A percentile compares a stretch with the other conserved stretches of the same genome.
phyloP scores from a whole-genome alignment of 1,284 basidiomycete genomes.

The Lentinula novae-zelandiae region DNA sequence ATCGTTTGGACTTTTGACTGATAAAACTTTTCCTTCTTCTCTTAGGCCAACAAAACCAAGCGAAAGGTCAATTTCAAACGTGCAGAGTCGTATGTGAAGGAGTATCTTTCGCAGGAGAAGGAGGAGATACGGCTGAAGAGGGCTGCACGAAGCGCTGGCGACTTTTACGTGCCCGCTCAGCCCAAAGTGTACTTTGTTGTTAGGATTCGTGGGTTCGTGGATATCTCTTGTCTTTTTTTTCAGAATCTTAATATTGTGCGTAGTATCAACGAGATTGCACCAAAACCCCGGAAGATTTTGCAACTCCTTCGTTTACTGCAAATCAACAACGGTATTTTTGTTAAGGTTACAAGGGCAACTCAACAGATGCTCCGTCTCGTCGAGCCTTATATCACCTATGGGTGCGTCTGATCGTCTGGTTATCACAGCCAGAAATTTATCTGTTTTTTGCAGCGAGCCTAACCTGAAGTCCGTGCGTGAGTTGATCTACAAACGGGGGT shows the following conservation, averaged over 20 bases:
- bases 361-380: slow-evolving; percentile 98
- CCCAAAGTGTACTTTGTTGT: slow-evolving; percentile 98
- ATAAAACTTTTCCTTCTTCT: slow-evolving; percentile 16
- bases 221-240: slow-evolving; percentile 3
- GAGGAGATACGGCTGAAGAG: slow-evolving; percentile 97
- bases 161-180: slow-evolving; percentile 97
- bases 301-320: slow-evolving; percentile 98
- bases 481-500: slow-evolving; percentile 99
- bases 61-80: slow-evolving; percentile 99
- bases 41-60: slow-evolving; percentile 84
- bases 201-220: slow-evolving; percentile 86
- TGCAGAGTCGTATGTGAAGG: slow-evolving; percentile 97
- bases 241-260: not conserved
- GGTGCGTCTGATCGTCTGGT: slow-evolving; percentile 44
- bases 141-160: slow-evolving; percentile 87
- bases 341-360: slow-evolving; percentile 96
- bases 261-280: slow-evolving; percentile 99
- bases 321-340: slow-evolving; percentile 99
- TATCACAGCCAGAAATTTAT: not conserved
- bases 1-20: slow-evolving; percentile 12
- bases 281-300: slow-evolving; percentile 98
- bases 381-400: slow-evolving; percentile 96
- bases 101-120: slow-evolving; percentile 90
- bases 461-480: slow-evolving; percentile 97
- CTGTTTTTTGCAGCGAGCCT: slow-evolving; percentile 59